These are phyloP conservation scores for Besnoitia besnoiti DNA, from an alignment of 169 alveolate genomes.

Conservation along the genomic window DNA sequence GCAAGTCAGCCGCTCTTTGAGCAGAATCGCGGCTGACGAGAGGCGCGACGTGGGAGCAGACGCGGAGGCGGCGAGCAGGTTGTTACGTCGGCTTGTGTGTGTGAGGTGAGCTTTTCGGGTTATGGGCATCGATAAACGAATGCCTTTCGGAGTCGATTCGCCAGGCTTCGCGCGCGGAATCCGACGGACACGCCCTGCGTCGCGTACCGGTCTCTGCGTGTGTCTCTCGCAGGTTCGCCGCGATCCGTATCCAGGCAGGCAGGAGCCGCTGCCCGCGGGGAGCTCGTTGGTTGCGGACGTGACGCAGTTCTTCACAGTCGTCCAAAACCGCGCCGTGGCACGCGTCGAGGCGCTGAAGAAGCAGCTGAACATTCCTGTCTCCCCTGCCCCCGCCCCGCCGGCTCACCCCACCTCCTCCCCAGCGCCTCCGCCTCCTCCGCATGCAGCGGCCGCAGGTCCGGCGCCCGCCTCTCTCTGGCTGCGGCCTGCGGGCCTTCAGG, in stretches of 20 bases:
- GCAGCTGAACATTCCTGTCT: conserved; percentile 5
- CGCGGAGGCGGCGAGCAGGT: no score
- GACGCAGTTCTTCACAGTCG: not conserved
- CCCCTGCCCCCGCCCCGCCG: not conserved
- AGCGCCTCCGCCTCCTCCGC: conserved; percentile 10
- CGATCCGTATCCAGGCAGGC: not conserved
- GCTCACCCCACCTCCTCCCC: conserved; percentile 4
- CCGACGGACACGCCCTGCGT: not conserved
- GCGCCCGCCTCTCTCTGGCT: not conserved
- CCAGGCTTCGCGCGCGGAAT: no score
- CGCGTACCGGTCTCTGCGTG: not conserved
- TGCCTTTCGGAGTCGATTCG: no score
- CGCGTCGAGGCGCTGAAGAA: not conserved
- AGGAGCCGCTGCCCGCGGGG: not conserved
- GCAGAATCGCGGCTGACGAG: no score
- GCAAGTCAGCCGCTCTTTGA: no score
- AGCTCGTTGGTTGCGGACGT: not conserved
- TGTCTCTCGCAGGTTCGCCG: not conserved
- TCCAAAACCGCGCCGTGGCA: conserved; percentile 16
- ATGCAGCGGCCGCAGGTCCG: not conserved
- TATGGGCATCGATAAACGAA: no score
- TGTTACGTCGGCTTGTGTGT: no score
- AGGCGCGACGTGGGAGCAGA: no score
- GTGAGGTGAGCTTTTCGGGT: no score
- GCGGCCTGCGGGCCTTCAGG: conserved; percentile 1